These are phyloP conservation scores for Magnolia changhungtana DNA, from an alignment of 164 flowering plant species.

Conservation along the genomic window DNA sequence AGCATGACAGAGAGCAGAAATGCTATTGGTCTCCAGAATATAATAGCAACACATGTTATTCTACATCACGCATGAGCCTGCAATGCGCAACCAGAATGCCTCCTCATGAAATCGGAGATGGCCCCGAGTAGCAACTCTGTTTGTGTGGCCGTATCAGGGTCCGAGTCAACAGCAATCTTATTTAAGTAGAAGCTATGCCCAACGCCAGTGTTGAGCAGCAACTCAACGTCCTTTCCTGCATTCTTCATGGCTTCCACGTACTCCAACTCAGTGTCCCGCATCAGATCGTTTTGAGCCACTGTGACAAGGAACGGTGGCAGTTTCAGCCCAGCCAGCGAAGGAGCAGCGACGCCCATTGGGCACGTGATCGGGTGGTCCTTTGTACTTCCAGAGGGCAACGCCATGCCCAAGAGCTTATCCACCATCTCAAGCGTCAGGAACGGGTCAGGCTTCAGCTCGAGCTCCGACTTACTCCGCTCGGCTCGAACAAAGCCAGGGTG, in stretches of 20 bases:
- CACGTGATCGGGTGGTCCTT: conserved; percentile 80
- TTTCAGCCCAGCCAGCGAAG: conserved; percentile 29
- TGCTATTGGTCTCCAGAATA: too few species aligned
- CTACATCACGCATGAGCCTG: too few species aligned
- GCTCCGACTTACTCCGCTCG: conserved; percentile 59
- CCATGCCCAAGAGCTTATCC: conserved; percentile 58
- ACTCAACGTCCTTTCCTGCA: conserved; percentile 57
- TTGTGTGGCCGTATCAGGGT: conserved; percentile 44
- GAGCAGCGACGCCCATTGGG: conserved; percentile 67
- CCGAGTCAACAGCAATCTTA: conserved; percentile 58
- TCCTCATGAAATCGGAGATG: conserved; percentile 48
- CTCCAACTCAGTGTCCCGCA: conserved; percentile 63
- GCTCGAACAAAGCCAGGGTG: conserved; percentile 64
- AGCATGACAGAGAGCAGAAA: too few species aligned
- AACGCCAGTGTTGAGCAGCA: conserved; percentile 39
- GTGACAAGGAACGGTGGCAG: conserved; percentile 61
- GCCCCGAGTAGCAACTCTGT: conserved; percentile 34
- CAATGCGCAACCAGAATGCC: conserved; percentile 26
- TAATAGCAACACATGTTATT: too few species aligned
- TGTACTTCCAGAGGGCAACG: conserved; percentile 51
- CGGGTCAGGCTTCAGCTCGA: conserved; percentile 44
- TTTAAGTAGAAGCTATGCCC: conserved; percentile 73
- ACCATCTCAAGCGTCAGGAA: conserved; percentile 67
- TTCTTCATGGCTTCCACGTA: conserved; percentile 62
- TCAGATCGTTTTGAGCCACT: conserved; percentile 61